Base-by-base conservation (phyloP, 345 rosid species). In the Sonneratia alba region DNA sequence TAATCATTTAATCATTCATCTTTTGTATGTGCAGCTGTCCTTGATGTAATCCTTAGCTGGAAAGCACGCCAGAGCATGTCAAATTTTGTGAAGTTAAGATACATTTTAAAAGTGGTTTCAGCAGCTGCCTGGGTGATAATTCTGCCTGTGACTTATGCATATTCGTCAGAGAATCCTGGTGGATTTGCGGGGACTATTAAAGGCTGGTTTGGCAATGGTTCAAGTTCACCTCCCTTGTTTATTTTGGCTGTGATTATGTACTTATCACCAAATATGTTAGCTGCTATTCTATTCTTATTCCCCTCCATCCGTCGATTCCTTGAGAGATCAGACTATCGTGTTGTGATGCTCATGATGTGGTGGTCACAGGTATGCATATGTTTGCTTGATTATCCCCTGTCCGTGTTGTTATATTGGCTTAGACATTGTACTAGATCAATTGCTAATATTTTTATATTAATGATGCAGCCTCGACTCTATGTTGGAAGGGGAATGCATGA, bases 401-500 rank as follows among this genome's bases (percentile, higher is more conserved):
- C 37, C 32, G 36, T 18, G 22, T 70, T 70, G 11, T 48, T 70
- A 18, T 18, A n/a, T 68, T 27, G 13, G 36, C 16, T 21, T 7
- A 13, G 14, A 19, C 10, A 59, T 32, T 16, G 42, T 18, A 40
- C 45, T 71, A 22, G 42, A 66, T 24, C 21, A 53, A 16, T 47
- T 32, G 18, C 48, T 36, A 42, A 42, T 4, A 12, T 16, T 43
- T 53, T 53, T 53, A 1, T 11, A 42, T 42, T 21, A 37, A 64
- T 56, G 45, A 75, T 85, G 81, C 84, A 96, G 99, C 99, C 99
- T 68, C 96, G 96, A 74, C 97, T 96, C 56, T 96, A 92, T 84
- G 97, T 96, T 80, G 99, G 98, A 45, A 87, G 99, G 85, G 99
- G 98, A 76, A 96, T 96, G 99, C 99, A 92, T 67, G 98, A 96